Percentiles rank a stretch among this genome's conserved stretches.
These are phyloP conservation scores for Tulasnella sp. DNA, from an alignment of 768 basidiomycete species.

Conservation along the genomic window DNA sequence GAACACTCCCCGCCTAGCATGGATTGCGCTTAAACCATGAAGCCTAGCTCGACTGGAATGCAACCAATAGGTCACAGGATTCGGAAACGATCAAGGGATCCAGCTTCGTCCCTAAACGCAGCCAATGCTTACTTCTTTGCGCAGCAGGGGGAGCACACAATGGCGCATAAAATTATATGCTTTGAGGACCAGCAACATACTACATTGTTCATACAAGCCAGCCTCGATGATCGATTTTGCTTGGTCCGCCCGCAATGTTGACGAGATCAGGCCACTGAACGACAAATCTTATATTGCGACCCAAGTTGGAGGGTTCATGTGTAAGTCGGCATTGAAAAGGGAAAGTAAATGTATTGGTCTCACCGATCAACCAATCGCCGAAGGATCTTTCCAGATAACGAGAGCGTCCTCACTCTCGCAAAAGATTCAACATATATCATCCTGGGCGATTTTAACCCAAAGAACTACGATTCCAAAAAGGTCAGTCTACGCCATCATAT, in stretches of 20 bases:
- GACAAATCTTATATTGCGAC: slow-evolving; percentile 46
- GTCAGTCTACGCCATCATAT: slow-evolving; percentile 13
- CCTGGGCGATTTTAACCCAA: slow-evolving; percentile 58
- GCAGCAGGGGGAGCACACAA: too few relatives aligned
- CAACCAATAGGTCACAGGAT: too few relatives aligned
- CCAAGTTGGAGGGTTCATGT: background rate
- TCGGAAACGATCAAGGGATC: too few relatives aligned
- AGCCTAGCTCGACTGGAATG: too few relatives aligned
- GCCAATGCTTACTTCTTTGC: too few relatives aligned
- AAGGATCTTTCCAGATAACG: slow-evolving; percentile 74
- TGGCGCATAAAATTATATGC: too few relatives aligned
- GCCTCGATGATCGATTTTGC: slow-evolving; percentile 41
- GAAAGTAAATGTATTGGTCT: too few relatives aligned
- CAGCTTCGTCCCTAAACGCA: too few relatives aligned
- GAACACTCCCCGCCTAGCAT: too few relatives aligned
- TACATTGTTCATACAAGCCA: slow-evolving; percentile 43
- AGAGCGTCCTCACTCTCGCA: slow-evolving; percentile 71
- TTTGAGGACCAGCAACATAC: too few relatives aligned
- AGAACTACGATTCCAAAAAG: slow-evolving; percentile 39
- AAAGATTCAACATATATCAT: slow-evolving; percentile 90
- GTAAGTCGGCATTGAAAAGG: too few relatives aligned
- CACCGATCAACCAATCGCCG: slow-evolving; percentile 73
- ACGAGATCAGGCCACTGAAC: slow-evolving; percentile 77
- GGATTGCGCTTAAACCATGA: too few relatives aligned
- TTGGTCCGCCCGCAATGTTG: slow-evolving; percentile 26